Evolutionary conservation across 441 rosid species (phyloP), one percentile per base, ranked within the genome.

Genomic region (Brassica balearica): DNA sequence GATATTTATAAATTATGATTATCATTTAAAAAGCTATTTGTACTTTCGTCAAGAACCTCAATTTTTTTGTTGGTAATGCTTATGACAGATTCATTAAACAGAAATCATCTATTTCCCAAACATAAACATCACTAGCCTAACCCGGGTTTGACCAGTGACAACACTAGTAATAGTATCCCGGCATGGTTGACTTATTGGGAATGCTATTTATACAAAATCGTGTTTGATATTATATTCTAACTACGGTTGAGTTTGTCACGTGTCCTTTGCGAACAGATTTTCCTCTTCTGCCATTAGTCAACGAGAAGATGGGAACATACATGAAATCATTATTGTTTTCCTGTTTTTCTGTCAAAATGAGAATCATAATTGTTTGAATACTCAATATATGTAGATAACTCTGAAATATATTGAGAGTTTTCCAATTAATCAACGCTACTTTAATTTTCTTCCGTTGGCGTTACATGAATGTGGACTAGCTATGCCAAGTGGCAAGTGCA

Each of bases 401-500:
- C 17, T 71, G 56, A 20, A 60, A 58, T 8, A 7, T 71, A 8
- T n/a, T 71, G 53, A 53, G 27, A 65, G 2, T 60, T 66, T 74
- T 41, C 61, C 65, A 11, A 46, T 65, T 51, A 25, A 69, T 59
- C 73, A 73, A 75, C 53, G 66, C 20, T 2, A 53, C 71, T 29
- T 65, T 23, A 14, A 17, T 12, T 60, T 60, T 34, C 73, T 53
- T 72, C 62, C 3, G 5, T 76, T 62, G 77, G 9, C n/a, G 8
- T 23, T 51, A 71, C 43, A 56, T 23, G 17, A 48, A 48, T 48
- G 76, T 51, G 73, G 69, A 80, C 72, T 48, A 48, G 56, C 56
- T 68, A 62, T 61, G 80, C 56, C 27, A 48, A 69, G 77, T 46
- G 46, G 56, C 48, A 34, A 48, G 20, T 15, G 58, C 58, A 8